Evolutionary conservation across 257 asterid species (phyloP), one percentile per base, ranked within the genome.

Genomic region (Prunella vulgaris): DNA sequence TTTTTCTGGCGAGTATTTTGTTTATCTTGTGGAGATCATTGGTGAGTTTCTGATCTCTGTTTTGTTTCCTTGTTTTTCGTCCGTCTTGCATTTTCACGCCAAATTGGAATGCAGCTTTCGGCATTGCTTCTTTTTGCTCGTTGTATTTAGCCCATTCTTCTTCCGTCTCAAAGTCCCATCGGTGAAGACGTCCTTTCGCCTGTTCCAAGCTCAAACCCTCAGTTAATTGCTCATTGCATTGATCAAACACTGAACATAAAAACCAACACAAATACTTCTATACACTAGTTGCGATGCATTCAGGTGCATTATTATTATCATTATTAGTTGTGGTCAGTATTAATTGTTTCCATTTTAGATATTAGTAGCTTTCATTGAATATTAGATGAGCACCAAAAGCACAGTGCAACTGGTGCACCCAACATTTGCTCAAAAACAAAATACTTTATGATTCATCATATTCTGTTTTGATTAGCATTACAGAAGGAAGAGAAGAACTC

Each of bases 71-170:
- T 0, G 99, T 94, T 85, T 94, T 94, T 63, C 99, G 84, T 2
- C 99, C 99, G 51, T 94, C 99, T 80, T 91, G 97, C 99, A 94
- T 94, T 80, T 94, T 94, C 76, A 91, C 97, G 21, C 99, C 99
- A 57, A 94, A 94, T 87, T 94, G 99, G 85, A 94, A 94, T 72
- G 99, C 99, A 74, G 97, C 97, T 86, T 94, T 94, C 1, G 99
- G 99, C 99, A 94, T 94, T 72, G 99, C 99, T 81, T 94, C 99
- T 84, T 94, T 94, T 82, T 94, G 96, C 86, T 94, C 99, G 17
- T 91, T 94, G 86, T 94, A 94, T 22, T 73, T 80, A 7, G 97
- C 97, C 99, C 99, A 94, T 80, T 94, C 99, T 78, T 91, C 99
- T 80, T 94, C 99, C 0, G 97, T 91, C 83, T 94, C 97, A 71